Evolutionary conservation across 169 alveolate genomes (phyloP).

Genomic region (Plasmodium falciparum): DNA sequence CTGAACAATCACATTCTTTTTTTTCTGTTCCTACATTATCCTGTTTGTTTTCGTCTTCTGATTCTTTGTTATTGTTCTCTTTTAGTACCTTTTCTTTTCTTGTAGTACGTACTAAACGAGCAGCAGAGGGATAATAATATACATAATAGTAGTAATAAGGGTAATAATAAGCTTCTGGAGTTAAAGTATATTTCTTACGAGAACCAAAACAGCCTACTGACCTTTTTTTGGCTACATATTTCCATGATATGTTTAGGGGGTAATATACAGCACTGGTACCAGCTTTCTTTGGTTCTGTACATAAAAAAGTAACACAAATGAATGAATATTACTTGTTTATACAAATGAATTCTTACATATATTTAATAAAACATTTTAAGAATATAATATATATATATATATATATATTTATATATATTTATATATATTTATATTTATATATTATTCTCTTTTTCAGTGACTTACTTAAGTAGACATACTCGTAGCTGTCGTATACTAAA

Average conservation of each 20-base stretch:
- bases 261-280: constrained; percentile 18
- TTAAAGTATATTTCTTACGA: constrained; percentile 33
- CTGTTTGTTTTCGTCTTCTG: constrained; percentile 3
- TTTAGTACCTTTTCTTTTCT: constrained; percentile 10
- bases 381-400: too few relatives aligned
- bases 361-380: too few relatives aligned
- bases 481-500: constrained; percentile 25
- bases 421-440: too few relatives aligned
- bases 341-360: neutral
- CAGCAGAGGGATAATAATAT: constrained; percentile 23
- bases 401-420: too few relatives aligned
- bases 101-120: neutral
- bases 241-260: constrained; percentile 48
- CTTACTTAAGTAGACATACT: constrained; percentile 53
- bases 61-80: constrained; percentile 27
- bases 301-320: neutral
- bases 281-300: constrained; percentile 24
- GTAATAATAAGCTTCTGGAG: constrained; percentile 36
- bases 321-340: too few relatives aligned
- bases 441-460: neutral
- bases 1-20: constrained; percentile 40
- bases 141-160: constrained; percentile 49
- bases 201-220: constrained; percentile 55
- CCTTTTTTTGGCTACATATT: constrained; percentile 40
- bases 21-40: constrained; percentile 21